Evolutionary conservation across 306 rosid species (phyloP).

Genomic region (Albizia julibrissin): DNA sequence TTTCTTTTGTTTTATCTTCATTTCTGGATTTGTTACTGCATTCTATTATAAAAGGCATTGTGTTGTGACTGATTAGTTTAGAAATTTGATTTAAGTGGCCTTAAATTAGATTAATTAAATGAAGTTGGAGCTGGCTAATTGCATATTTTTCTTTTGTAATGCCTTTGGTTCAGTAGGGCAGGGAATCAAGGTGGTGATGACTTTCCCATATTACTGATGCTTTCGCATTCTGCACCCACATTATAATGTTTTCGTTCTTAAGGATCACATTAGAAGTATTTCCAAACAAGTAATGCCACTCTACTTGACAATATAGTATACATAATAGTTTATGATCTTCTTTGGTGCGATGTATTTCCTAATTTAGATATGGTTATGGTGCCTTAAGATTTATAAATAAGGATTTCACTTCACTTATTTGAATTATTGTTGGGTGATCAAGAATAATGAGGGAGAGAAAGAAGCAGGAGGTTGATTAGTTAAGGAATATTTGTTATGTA

Average conservation of each 20-base stretch:
- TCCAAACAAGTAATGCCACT: not conserved
- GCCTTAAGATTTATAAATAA: slow-evolving; percentile 16
- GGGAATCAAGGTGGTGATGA: not conserved
- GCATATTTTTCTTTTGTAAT: not conserved
- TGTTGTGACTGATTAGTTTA: not conserved
- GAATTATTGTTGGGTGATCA: not conserved
- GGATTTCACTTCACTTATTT: slow-evolving; percentile 1
- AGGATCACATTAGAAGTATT: slow-evolving; percentile 12
- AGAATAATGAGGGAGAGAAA: not conserved
- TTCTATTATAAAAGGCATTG: not conserved
- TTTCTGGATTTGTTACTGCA: not conserved
- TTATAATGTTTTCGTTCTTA: not conserved
- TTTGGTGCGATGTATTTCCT: not conserved
- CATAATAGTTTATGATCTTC: not conserved
- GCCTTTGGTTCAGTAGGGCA: not conserved
- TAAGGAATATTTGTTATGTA: not conserved
- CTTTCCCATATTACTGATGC: not conserved
- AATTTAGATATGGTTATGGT: not conserved
- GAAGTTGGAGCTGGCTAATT: not conserved
- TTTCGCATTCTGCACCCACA: slow-evolving; percentile 12
- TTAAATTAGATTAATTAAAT: not conserved
- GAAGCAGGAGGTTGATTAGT: not conserved
- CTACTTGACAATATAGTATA: not conserved
- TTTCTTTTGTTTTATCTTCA: not conserved
- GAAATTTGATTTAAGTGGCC: not conserved